Conservation (phyloP, 2,329 filamentous ascomycete species). For the Paracorniculantispora psalliotae region DNA sequence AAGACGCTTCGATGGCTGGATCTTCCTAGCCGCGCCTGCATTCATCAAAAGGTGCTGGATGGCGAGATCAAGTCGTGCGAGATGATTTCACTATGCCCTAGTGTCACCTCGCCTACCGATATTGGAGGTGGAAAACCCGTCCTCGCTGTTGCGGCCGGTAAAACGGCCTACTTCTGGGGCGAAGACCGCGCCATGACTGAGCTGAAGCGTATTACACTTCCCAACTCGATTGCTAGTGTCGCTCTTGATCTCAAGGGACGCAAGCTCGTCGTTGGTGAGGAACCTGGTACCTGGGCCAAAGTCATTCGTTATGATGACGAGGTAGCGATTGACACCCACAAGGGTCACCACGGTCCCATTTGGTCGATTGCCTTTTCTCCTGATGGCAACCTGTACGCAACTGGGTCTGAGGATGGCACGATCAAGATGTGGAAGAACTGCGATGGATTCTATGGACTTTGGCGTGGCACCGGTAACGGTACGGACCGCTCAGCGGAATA, state of each 20-base stretch:
- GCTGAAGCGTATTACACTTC: conserved; percentile 74
- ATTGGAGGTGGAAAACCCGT: conserved; percentile 66
- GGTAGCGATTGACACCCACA: conserved; percentile 83
- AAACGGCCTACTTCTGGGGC: conserved; percentile 88
- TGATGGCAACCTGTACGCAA: conserved; percentile 93
- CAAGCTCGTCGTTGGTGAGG: conserved; percentile 84
- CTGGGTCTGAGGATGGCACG: conserved; percentile 93
- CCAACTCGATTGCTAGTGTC: conserved; percentile 86
- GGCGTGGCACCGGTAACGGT: conserved; percentile 51
- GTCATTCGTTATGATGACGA: conserved; percentile 86
- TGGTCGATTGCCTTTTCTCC: conserved; percentile 95
- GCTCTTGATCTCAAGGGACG: conserved; percentile 76
- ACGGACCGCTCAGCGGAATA: conserved; percentile 33
- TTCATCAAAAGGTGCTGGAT: conserved; percentile 74
- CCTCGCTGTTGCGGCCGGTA: conserved; percentile 87
- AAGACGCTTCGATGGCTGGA: conserved; percentile 95
- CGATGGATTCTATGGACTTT: conserved; percentile 59
- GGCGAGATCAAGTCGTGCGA: conserved; percentile 90
- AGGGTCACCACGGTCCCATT: conserved; percentile 94
- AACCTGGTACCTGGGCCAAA: conserved; percentile 92
- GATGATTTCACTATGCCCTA: conserved; percentile 63
- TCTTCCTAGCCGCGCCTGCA: conserved; percentile 66
- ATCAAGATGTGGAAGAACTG: conserved; percentile 86
- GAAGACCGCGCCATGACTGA: conserved; percentile 63
- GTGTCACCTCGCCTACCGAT: conserved; percentile 54